Percentiles rank a stretch among this genome's conserved stretches.
Evolutionary conservation across 768 basidiomycete genomes (phyloP).

Genomic region (Saitozyma sp.): DNA sequence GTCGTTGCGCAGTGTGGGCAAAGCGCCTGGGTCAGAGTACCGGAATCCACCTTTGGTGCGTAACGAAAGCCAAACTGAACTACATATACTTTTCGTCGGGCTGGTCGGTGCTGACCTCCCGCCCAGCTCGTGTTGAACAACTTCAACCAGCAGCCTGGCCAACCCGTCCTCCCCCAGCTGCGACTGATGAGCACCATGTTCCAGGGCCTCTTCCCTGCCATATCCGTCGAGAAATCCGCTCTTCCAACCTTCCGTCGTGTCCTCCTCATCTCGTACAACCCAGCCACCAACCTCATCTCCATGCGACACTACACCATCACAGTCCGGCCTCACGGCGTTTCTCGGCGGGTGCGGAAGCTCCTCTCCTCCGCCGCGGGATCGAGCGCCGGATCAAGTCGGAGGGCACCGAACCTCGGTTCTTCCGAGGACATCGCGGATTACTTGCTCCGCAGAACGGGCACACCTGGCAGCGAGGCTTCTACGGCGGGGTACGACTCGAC

Average conservation of each 20-base stretch:
- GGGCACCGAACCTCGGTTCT: conserved; percentile 68
- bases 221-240: conserved; percentile 67
- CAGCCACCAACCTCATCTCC: conserved; percentile 80
- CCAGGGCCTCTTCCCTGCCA: conserved; percentile 92
- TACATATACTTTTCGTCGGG: neutral
- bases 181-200: conserved; percentile 92
- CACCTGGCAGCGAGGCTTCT: conserved; percentile 67
- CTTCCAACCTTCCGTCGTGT: conserved; percentile 69
- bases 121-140: conserved; percentile 77
- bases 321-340: conserved; percentile 90
- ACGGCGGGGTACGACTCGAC: conserved; percentile 66
- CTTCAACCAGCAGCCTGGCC: conserved; percentile 58
- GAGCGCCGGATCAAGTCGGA: conserved; percentile 28
- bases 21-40: conserved; percentile 58
- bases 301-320: conserved; percentile 94
- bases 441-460: conserved; percentile 66
- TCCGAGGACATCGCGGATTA: conserved; percentile 97
- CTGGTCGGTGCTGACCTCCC: conserved; percentile 3
- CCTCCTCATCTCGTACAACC: conserved; percentile 87
- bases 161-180: conserved; percentile 76
- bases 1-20: conserved; percentile 48
- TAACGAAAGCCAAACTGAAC: conserved; percentile 42
- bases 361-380: conserved; percentile 53
- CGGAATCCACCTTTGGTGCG: conserved; percentile 82
- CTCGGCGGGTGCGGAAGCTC: conserved; percentile 82